A percentile compares a stretch with the other conserved stretches of the same genome.
Evolutionary conservation across 106 monocot genomes (phyloP).

Genomic region (Vanilla planifolia): DNA sequence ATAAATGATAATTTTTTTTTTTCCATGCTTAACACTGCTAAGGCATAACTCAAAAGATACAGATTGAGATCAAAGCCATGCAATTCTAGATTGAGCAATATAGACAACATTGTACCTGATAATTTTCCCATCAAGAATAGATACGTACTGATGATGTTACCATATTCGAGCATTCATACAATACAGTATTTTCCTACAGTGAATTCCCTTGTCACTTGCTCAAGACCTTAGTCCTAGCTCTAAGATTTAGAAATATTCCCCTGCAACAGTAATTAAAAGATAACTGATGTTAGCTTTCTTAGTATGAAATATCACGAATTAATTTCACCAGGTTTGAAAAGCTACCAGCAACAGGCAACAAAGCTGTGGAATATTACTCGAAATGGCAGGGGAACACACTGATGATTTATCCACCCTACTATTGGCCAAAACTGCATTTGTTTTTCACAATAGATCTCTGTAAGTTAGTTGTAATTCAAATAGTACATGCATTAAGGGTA

Average conservation of each 20-base stretch:
- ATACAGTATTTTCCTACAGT: no score
- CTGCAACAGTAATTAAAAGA: slow-evolving; percentile 25
- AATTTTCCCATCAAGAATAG: no score
- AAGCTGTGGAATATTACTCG: slow-evolving; percentile 83
- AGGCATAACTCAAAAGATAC: no score
- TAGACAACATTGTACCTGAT: no score
- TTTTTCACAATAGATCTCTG: no score
- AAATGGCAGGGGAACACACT: slow-evolving; percentile 69
- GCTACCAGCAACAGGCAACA: slow-evolving; percentile 81
- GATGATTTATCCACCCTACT: slow-evolving; percentile 82
- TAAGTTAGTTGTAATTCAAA: no score
- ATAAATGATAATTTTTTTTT: no score
- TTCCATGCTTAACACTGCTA: no score
- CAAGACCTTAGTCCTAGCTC: slow-evolving; percentile 61
- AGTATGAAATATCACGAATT: background rate
- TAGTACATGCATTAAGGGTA: background rate
- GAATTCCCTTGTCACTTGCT: slow-evolving; percentile 21
- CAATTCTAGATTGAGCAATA: no score
- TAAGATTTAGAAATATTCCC: slow-evolving; percentile 84
- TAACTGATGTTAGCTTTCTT: background rate
- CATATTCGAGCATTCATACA: no score
- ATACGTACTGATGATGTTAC: no score
- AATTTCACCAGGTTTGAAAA: background rate
- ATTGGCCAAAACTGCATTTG: slow-evolving; percentile 81
- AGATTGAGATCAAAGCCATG: no score